phyloP scores from a whole-genome alignment of 2,329 filamentous ascomycete species.

The Setomelanomma holmii region DNA sequence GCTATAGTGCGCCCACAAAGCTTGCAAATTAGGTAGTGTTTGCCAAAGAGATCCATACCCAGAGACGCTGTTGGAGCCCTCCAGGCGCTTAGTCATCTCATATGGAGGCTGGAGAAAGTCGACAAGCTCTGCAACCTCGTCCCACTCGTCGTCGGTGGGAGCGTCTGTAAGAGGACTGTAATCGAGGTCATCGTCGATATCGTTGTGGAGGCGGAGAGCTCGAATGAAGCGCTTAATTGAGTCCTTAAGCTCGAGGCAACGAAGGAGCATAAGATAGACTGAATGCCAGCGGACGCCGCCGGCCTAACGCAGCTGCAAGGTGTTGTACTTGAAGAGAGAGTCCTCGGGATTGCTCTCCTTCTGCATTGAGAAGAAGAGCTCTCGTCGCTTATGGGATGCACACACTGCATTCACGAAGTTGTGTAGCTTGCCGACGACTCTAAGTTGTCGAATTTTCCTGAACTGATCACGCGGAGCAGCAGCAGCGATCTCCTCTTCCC shows the following conservation, averaged over 20 bases:
- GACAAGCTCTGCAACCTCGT: neutral
- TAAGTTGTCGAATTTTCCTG: neutral
- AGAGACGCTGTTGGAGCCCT: neutral
- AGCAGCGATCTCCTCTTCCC: neutral
- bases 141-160: neutral
- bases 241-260: too few species aligned
- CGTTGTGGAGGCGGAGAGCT: neutral
- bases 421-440: conserved; percentile 5
- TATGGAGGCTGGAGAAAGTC: neutral
- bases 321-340: neutral
- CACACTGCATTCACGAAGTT: conserved; percentile 10
- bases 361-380: too few species aligned
- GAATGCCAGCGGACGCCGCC: neutral
- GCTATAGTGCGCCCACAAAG: neutral
- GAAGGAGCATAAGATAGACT: neutral
- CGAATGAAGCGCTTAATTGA: neutral
- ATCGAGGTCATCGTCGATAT: neutral
- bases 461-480: conserved; percentile 2
- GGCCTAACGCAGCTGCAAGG: neutral
- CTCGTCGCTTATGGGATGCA: conserved; percentile 4
- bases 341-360: conserved; percentile 1
- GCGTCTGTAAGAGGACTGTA: neutral
- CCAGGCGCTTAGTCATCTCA: neutral
- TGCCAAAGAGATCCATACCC: neutral
- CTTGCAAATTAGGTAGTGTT: neutral